Evolutionary conservation across 164 flowering plant species (phyloP).

Genomic region (Tinospora cordifolia): DNA sequence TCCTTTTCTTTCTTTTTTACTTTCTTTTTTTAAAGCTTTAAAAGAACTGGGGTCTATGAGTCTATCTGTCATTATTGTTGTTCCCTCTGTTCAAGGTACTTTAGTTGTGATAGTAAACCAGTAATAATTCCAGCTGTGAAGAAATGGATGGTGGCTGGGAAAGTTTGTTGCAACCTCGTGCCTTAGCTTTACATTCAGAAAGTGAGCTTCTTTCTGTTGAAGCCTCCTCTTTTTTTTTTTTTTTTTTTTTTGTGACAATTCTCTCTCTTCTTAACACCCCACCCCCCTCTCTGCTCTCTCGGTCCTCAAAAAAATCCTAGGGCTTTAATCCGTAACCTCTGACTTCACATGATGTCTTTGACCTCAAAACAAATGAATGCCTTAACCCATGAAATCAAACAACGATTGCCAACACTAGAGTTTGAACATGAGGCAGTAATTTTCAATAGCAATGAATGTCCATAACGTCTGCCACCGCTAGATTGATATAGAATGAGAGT

Average conservation of each 20-base stretch:
- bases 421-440: neutral
- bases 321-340: neutral
- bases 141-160: slow-evolving; percentile 26
- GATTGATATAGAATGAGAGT: neutral
- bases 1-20: too few relatives aligned
- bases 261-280: neutral
- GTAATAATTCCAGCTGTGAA: slow-evolving; percentile 46
- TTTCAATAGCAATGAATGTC: neutral
- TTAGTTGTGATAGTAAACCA: slow-evolving; percentile 34
- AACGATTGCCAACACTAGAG: neutral
- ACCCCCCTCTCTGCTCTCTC: too few relatives aligned
- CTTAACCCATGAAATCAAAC: neutral
- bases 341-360: neutral
- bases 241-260: slow-evolving; percentile 45
- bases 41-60: neutral
- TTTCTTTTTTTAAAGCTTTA: neutral
- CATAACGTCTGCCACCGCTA: neutral
- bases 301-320: neutral
- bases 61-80: neutral
- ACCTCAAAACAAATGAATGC: neutral
- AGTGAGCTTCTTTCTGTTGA: slow-evolving; percentile 23
- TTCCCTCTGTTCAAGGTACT: neutral
- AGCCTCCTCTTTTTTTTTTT: too few relatives aligned
- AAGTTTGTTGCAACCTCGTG: slow-evolving; percentile 34
- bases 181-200: slow-evolving; percentile 34